Evolutionary conservation across 2,329 filamentous ascomycete genomes (phyloP), one percentile per base, ranked within the genome.

Genomic region (Diaporthe capsici): DNA sequence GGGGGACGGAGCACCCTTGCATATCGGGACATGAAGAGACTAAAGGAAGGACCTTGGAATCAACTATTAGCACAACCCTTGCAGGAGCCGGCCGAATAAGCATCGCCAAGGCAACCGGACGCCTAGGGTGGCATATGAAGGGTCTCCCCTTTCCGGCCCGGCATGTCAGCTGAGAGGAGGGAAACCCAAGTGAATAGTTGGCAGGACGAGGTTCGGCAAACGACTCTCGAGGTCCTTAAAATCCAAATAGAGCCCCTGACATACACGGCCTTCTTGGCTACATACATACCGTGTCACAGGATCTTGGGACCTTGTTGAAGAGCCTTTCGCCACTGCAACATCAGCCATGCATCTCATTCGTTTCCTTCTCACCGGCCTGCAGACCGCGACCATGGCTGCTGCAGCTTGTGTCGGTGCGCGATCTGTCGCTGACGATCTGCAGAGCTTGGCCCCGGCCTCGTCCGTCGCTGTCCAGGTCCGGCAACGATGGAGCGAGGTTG

Each of bases 201-300:
- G 39, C 44, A 37, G 31, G 28, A 68, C 9, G 44, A 68, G 63
- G 44, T 15, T 17, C 22, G 22, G 47, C 12, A 34, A 37, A n/a
- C 44, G 34, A 12, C 17, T 31, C 31, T 37, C 37, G 5, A 53
- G 63, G 20, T 53, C 28, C 47, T 51, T 51, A 51, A 68, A 49
- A 51, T 25, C 5, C 31, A 68, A 68, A 39, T 28, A 51, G 13
- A n/a, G 15, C 15, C 63, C 63, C 63, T 51, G 63, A 49, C 63
- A 20, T 53, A 37, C 63, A 51, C 47, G 63, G 63, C 47, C 63
- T 17, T 68, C 63, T 68, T 51, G 44, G 63, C 63, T 51, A 39
- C 63, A 53, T 37, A 53, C 63, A 49, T 15, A 34, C 28, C 31
- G 63, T 34, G 31, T 51, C 28, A 39, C 44, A 13, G 63, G 63